Evolutionary conservation across 805 yeast genomes (phyloP), one percentile per base, ranked within the genome.

Genomic region (Wickerhamomyces strasburgensis): DNA sequence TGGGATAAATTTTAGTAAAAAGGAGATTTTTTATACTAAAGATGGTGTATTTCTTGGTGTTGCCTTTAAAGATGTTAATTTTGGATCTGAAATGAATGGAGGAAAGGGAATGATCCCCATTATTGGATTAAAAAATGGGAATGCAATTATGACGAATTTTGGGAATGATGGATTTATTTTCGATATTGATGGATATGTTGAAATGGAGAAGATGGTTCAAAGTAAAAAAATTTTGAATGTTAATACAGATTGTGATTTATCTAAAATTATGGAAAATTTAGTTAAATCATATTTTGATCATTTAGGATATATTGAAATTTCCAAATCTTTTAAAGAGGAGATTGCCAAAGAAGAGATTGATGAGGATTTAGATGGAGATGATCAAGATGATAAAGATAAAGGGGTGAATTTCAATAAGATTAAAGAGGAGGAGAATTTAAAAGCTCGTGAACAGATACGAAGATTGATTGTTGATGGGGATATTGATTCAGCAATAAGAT

Each of bases 1-100:
- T 58, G 96, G 96, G 5, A 70, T 87, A 17, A 82, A 88, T 61
- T 82, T 75, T 48, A 64, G 72, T 13, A 74, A 73, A 28, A 70
- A 75, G 29, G 61, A 78, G 0, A 69, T 86, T 3, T 89, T 88
- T 49, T 75, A 76, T 46, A 88, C 96, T 0, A 80, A 84, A 55
- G 88, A 89, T 59, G 97, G 96, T 2, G 68, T 84, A 3, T 62
- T 58, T 27, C 53, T 77, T 30, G 83, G 81, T 1, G 62, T 67
- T 27, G 80, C 80, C 3, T 78, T 77, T 44, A 58, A 60, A 5
- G 70, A 73, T 40, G 49, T 73, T 13, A 58, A 60, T 24, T 21
- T 21, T 21, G 25, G 25, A 7, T 11, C 7, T 8, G 25, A 8
- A 8, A 21, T 11, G 7, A 21, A 21, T 21, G 11, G 11, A n/a